Percentiles rank a stretch among this genome's conserved stretches.
phyloP scores from a whole-genome alignment of 176 grass and related monocot genomes.

The Areca catechu region DNA sequence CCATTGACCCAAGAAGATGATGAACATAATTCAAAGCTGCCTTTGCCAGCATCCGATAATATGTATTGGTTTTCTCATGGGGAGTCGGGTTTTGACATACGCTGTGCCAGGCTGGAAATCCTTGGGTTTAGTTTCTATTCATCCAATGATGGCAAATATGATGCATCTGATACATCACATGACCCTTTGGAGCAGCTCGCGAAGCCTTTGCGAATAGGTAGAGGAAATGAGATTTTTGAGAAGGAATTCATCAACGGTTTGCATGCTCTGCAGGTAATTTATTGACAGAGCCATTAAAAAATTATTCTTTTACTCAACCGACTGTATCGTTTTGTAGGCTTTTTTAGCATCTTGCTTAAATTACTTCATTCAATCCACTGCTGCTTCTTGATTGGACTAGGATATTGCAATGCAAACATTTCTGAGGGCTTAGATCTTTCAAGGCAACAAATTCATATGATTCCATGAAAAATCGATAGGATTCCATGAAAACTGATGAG shows the following conservation, averaged over 20 bases:
- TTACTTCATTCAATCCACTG: too few relatives aligned
- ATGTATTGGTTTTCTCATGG: constrained; percentile 78
- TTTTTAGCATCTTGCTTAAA: too few relatives aligned
- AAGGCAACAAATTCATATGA: too few relatives aligned
- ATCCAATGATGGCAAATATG: constrained; percentile 5
- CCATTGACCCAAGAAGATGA: constrained; percentile 22
- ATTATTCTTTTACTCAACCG: not conserved
- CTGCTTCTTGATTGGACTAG: too few relatives aligned
- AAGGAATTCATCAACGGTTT: constrained; percentile 66
- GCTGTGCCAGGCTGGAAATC: constrained; percentile 42
- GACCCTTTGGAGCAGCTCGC: constrained; percentile 52
- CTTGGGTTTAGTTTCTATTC: constrained; percentile 45
- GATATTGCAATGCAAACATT: too few relatives aligned
- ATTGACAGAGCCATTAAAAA: constrained; percentile 1
- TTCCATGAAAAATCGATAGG: too few relatives aligned
- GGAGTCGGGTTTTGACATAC: constrained; percentile 70
- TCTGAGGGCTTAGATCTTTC: too few relatives aligned
- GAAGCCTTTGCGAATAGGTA: constrained; percentile 43
- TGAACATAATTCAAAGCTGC: constrained; percentile 37
- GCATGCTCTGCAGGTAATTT: constrained; percentile 81
- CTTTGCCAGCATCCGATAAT: constrained; percentile 64
- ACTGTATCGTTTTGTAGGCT: too few relatives aligned
- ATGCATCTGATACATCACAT: constrained; percentile 5
- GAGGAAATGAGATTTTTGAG: constrained; percentile 43
- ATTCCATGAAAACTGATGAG: too few relatives aligned